Evolutionary conservation across 345 rosid species (phyloP), one percentile per base, ranked within the genome.

Genomic region (Citrus reticulata): DNA sequence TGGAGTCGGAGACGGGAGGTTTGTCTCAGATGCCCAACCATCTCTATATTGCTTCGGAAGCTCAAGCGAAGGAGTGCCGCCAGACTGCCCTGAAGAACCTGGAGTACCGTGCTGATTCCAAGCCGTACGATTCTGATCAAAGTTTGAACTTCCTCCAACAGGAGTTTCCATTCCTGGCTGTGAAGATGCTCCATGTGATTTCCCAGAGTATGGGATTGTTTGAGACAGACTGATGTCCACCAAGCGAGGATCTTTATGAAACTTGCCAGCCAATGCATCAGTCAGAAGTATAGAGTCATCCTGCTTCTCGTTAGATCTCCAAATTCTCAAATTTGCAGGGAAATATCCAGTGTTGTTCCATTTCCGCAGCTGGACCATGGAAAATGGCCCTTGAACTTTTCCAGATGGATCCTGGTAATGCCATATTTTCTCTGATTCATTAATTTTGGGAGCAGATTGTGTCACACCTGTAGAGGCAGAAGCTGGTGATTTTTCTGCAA

Each of bases 1-100:
- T 7, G 99, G 99, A 78, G 99, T 93, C 65, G 98, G 98, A 59
- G 99, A 96, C 29, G 94, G 99, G 78, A 96, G 98, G 81, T 88
- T 91, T 60, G 89, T 84, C 22, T 88, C 89, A 80, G 90, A 83
- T 84, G 80, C 74, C 97, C 95, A 91, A 76, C 83, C 82, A 46
- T 90, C 90, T 29, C 84, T 79, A 49, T 91, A 75, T 80, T 85
- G 76, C 82, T 83, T 89, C 4, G 91, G 88, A 62, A 91, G 76
- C 72, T 92, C 96, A 39, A 90, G 74, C 20, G 84, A 77, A 84
- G 90, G 81, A 34, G 85, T 68, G 77, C 78, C 79, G 55, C 83
- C 81, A 49, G 83, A 73, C 68, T 78, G 83, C 54, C 78, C 82
- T 34, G 67, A 72, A 6, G 77, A 59, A 72, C 62, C 71, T 63